These are phyloP conservation scores for Syncephalastrum racemosum DNA, from an alignment of 371 early-diverging fungal species.

Conservation along the genomic window DNA sequence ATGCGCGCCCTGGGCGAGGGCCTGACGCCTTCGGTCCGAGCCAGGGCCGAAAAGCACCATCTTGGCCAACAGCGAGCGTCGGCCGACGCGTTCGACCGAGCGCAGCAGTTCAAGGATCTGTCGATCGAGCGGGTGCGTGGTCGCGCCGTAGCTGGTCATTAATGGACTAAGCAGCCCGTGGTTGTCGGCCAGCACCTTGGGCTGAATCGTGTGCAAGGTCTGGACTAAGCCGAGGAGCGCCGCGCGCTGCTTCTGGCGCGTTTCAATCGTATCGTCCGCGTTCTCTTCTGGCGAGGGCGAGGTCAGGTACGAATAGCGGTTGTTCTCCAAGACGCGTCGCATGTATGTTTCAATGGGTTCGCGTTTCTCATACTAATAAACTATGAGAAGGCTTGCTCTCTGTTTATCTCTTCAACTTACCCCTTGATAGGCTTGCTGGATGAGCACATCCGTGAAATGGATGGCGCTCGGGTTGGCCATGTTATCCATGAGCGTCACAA, in stretches of 20 bases:
- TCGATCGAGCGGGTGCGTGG: conserved; percentile 49
- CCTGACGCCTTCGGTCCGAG: conserved; percentile 46
- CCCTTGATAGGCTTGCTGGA: conserved; percentile 28
- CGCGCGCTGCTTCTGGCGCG: conserved; percentile 29
- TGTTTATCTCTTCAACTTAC: conserved; percentile 10
- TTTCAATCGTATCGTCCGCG: conserved; percentile 8
- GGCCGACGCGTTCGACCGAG: conserved; percentile 51
- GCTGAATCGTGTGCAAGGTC: conserved; percentile 48
- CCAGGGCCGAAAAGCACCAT: conserved; percentile 60
- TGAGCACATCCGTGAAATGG: conserved; percentile 26
- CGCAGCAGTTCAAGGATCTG: conserved; percentile 48
- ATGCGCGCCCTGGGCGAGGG: conserved; percentile 40
- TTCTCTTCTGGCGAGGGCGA: conserved; percentile 20
- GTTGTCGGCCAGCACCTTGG: conserved; percentile 35
- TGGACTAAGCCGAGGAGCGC: conserved; percentile 51
- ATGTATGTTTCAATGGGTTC: conserved; percentile 47
- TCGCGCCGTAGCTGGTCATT: conserved; percentile 58
- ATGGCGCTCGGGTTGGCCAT: conserved; percentile 38
- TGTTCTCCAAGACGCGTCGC: conserved; percentile 42
- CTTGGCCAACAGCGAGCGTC: conserved; percentile 43
- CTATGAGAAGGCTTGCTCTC: neutral
- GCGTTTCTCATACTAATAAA: conserved; percentile 21
- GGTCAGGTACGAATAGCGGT: conserved; percentile 31
- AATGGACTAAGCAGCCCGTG: conserved; percentile 53
- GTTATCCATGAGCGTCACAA: conserved; percentile 44